These are phyloP conservation scores for Decorospora gaudefroyi DNA, from an alignment of 2,329 filamentous ascomycete species.

Conservation along the genomic window DNA sequence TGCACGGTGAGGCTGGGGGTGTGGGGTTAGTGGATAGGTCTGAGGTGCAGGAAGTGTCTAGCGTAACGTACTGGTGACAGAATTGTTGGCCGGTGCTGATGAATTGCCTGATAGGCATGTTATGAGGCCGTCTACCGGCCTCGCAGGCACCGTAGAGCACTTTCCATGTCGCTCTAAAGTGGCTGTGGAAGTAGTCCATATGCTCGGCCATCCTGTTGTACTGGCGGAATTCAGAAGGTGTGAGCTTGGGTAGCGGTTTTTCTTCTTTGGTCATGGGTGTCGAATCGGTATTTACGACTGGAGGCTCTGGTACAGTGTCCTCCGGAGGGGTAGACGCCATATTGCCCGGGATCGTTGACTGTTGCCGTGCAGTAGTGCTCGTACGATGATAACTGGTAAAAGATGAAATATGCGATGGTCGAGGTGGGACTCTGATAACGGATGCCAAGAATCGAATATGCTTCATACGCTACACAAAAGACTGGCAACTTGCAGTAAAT, in stretches of 20 bases:
- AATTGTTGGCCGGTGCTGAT: conserved; percentile 71
- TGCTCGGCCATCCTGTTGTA: conserved; percentile 75
- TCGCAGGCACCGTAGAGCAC: conserved; percentile 69
- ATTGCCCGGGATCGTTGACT: background rate
- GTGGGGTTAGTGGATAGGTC: background rate
- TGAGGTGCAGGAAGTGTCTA: background rate
- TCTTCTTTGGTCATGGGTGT: conserved; percentile 21
- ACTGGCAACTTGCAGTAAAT: background rate
- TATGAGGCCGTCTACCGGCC: conserved; percentile 61
- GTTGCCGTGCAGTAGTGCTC: conserved; percentile 2
- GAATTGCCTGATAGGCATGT: conserved; percentile 71
- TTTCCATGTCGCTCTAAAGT: conserved; percentile 63
- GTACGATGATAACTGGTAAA: background rate
- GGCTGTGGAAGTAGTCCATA: conserved; percentile 68
- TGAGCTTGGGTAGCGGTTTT: conserved; percentile 63
- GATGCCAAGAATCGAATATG: conserved; percentile 5
- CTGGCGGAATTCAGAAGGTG: conserved; percentile 65
- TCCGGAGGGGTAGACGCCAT: conserved; percentile 10
- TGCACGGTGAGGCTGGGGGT: conserved; percentile 67
- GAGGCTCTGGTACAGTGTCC: conserved; percentile 6
- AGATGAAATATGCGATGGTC: background rate
- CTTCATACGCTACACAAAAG: conserved; percentile 10
- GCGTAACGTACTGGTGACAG: conserved; percentile 45
- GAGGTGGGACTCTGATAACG: conserved; percentile 6
- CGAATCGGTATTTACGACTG: conserved; percentile 4